phyloP scores from a whole-genome alignment of 768 basidiomycete genomes.

The Xerocomus spinulosus region DNA sequence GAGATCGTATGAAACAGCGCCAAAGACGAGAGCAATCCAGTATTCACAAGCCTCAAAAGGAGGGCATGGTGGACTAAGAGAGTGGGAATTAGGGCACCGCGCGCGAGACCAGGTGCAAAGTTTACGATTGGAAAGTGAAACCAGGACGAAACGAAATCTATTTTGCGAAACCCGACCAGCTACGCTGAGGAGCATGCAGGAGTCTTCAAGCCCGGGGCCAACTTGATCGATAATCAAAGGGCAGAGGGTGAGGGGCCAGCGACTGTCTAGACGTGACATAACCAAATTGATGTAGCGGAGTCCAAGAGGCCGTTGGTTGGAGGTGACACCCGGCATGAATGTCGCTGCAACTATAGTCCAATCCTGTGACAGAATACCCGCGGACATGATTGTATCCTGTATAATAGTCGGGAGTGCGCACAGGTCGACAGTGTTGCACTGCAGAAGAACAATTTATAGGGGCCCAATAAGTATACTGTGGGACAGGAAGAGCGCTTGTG shows the following conservation, averaged over 20 bases:
- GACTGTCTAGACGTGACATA: conserved; percentile 41
- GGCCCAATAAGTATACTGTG: conserved; percentile 24
- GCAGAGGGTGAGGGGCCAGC: conserved; percentile 39
- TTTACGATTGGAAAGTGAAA: conserved; percentile 25
- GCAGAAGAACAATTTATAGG: conserved; percentile 32
- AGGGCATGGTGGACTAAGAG: conserved; percentile 35
- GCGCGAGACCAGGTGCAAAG: conserved; percentile 30
- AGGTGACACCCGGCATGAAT: conserved; percentile 33
- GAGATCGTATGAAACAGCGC: conserved; percentile 21
- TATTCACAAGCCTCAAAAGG: conserved; percentile 35
- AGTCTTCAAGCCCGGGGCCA: conserved; percentile 46
- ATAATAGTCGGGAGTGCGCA: conserved; percentile 48
- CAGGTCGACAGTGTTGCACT: conserved; percentile 53
- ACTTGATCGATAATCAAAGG: conserved; percentile 44
- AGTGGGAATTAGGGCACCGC: conserved; percentile 37
- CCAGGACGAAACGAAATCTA: conserved; percentile 27
- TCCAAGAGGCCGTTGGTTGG: conserved; percentile 43
- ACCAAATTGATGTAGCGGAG: conserved; percentile 35
- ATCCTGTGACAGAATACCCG: conserved; percentile 57
- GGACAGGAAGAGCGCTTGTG: conserved; percentile 6
- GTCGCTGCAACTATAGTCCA: conserved; percentile 50
- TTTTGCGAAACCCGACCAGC: conserved; percentile 10
- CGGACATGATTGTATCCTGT: conserved; percentile 47
- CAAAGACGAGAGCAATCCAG: conserved; percentile 27
- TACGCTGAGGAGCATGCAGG: conserved; percentile 1